A percentile compares a stretch with the other conserved stretches of the same genome.
Conservation (phyloP, 2,329 filamentous ascomycete genomes). For the Mycocentrospora acerina region DNA sequence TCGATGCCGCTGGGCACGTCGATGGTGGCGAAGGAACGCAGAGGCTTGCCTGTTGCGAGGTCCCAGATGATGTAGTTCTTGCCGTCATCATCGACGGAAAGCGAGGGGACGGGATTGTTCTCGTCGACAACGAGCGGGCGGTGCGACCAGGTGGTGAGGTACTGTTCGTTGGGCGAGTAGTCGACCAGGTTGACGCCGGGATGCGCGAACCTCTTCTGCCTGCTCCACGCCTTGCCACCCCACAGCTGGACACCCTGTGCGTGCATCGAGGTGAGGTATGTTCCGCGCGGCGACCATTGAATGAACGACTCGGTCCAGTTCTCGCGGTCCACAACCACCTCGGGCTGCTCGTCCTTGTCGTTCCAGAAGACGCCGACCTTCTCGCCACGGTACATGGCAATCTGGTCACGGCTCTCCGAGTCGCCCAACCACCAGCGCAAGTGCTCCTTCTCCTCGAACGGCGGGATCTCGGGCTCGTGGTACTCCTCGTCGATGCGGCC, state of each 20-base stretch:
- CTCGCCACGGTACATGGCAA: slow-evolving; percentile 90
- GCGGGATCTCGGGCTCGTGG: slow-evolving; percentile 74
- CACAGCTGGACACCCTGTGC: slow-evolving; percentile 95
- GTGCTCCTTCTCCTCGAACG: slow-evolving; percentile 91
- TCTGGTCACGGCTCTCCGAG: slow-evolving; percentile 86
- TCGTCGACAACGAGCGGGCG: slow-evolving; percentile 90
- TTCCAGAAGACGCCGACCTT: slow-evolving; percentile 97
- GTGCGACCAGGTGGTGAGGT: slow-evolving; percentile 95
- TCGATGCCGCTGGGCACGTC: slow-evolving; percentile 70
- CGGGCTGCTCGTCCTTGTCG: slow-evolving; percentile 88
- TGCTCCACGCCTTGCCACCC: slow-evolving; percentile 86
- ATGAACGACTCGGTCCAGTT: slow-evolving; percentile 99
- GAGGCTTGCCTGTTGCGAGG: slow-evolving; percentile 81
- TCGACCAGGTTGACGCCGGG: slow-evolving; percentile 94
- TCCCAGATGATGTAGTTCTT: slow-evolving; percentile 99
- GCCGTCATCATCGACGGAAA: slow-evolving; percentile 81
- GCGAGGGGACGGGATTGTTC: slow-evolving; percentile 76
- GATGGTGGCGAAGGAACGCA: slow-evolving; percentile 90
- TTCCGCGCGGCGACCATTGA: slow-evolving; percentile 95
- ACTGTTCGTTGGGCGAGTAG: slow-evolving; percentile 91
- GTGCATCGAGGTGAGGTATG: slow-evolving; percentile 92
- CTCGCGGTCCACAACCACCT: slow-evolving; percentile 84
- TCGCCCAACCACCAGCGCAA: slow-evolving; percentile 92
- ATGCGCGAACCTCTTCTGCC: slow-evolving; percentile 91
- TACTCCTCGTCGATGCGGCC: slow-evolving; percentile 93